Conservation (phyloP, 345 rosid species). For the Brassica juncea region DNA sequence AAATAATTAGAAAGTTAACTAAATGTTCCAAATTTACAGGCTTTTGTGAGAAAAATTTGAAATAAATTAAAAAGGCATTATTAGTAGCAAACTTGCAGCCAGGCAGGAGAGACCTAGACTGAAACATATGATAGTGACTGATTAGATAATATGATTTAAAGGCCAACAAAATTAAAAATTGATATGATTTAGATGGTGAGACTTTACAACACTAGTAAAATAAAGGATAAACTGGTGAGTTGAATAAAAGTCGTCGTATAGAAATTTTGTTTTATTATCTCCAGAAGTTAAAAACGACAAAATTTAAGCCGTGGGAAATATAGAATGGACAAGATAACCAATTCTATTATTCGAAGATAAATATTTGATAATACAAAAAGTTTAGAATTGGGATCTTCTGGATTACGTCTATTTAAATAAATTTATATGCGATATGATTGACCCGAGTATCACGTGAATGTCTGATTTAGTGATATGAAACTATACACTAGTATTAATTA, state of each 20-base stretch:
- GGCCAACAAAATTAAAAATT: background rate
- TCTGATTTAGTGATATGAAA: background rate
- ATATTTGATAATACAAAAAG: background rate
- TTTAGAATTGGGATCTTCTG: background rate
- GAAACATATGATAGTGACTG: background rate
- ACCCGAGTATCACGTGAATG: background rate
- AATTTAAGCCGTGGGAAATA: slow-evolving; percentile 6
- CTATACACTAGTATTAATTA: background rate
- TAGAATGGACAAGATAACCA: background rate
- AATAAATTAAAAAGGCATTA: too few relatives aligned
- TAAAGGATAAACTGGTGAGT: background rate
- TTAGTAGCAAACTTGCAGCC: too few relatives aligned
- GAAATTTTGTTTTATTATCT: background rate
- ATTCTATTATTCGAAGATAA: background rate
- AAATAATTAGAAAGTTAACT: too few relatives aligned
- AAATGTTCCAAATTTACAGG: too few relatives aligned
- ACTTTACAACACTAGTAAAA: background rate
- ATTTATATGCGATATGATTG: background rate
- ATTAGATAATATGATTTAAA: background rate
- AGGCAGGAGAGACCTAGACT: background rate
- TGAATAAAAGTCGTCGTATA: slow-evolving; percentile 10
- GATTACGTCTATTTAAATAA: background rate
- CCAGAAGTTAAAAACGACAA: slow-evolving; percentile 18
- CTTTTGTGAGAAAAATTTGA: too few relatives aligned
- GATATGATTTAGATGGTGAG: background rate